phyloP scores from a whole-genome alignment of 1,284 basidiomycete genomes.

The Melampsora larici-populina region DNA sequence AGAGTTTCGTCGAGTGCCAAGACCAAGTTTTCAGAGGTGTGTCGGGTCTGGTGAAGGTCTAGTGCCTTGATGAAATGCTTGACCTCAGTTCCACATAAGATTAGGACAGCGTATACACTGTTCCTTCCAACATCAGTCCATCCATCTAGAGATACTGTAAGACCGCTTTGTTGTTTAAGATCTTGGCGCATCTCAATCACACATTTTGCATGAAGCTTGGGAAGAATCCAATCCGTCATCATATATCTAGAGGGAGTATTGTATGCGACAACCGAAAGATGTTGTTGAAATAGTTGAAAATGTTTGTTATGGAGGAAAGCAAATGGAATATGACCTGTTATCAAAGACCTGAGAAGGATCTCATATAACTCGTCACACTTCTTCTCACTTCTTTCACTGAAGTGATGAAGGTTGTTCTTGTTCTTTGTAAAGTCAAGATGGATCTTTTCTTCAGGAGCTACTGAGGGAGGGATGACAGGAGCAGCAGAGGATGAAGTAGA shows the following conservation, averaged over 20 bases:
- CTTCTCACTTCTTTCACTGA: neutral
- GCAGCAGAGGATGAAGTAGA: neutral
- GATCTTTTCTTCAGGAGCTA: neutral
- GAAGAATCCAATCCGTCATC: constrained; percentile 2
- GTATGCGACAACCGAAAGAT: neutral
- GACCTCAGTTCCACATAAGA: neutral
- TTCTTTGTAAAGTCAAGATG: neutral
- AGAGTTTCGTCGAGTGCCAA: neutral
- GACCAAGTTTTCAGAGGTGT: constrained; percentile 9
- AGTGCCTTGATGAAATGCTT: constrained; percentile 24
- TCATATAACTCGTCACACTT: neutral
- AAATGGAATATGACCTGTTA: neutral
- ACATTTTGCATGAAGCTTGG: constrained; percentile 1
- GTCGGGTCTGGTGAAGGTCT: neutral
- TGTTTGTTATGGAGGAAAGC: neutral
- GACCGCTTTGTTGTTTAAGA: neutral
- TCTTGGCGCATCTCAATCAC: neutral
- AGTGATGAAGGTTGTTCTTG: neutral
- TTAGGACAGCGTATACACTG: constrained; percentile 3
- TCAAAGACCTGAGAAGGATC: neutral
- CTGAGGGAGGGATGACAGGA: neutral
- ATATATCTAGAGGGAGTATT: neutral
- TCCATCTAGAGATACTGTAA: constrained; percentile 27
- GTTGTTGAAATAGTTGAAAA: neutral
- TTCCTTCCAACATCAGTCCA: too few species aligned